Percentiles rank a stretch among this genome's conserved stretches.
These are phyloP conservation scores for Trichosanthes cucumerina DNA, from an alignment of 306 rosid genomes.

Conservation along the genomic window DNA sequence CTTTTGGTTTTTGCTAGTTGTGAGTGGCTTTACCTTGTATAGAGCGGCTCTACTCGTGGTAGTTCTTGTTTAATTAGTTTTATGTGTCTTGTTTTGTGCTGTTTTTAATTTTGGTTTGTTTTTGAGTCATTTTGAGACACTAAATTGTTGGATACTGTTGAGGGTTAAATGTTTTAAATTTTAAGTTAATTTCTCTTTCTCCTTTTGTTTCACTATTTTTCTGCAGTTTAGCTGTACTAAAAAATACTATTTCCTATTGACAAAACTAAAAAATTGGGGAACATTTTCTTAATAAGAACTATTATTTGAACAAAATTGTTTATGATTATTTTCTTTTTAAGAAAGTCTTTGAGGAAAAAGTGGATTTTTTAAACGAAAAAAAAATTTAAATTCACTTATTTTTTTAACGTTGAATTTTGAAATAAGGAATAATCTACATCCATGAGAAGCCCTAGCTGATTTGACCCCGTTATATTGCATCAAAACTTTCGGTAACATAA, in stretches of 20 bases:
- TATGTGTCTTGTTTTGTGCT: background rate
- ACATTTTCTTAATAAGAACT: too few species aligned
- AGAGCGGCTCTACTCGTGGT: background rate
- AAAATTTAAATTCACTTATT: too few species aligned
- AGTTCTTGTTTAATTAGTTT: background rate
- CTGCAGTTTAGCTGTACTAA: background rate
- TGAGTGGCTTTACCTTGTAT: background rate
- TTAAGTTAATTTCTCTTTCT: background rate
- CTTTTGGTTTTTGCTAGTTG: slow-evolving; percentile 6
- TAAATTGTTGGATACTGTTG: background rate
- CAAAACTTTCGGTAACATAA: too few species aligned
- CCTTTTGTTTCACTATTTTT: background rate
- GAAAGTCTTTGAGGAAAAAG: too few species aligned
- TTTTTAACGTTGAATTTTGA: too few species aligned
- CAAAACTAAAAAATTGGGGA: too few species aligned
- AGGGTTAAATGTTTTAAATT: background rate
- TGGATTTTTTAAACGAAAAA: too few species aligned
- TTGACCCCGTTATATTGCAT: too few species aligned
- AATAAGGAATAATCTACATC: too few species aligned
- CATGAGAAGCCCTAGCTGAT: too few species aligned
- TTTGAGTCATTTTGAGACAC: slow-evolving; percentile 1
- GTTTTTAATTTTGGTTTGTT: background rate
- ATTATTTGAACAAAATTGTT: too few species aligned
- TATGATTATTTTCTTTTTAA: background rate
- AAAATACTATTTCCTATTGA: too few species aligned